Base-by-base conservation (phyloP, 2,329 filamentous ascomycete species). In the Periconia digitata region DNA sequence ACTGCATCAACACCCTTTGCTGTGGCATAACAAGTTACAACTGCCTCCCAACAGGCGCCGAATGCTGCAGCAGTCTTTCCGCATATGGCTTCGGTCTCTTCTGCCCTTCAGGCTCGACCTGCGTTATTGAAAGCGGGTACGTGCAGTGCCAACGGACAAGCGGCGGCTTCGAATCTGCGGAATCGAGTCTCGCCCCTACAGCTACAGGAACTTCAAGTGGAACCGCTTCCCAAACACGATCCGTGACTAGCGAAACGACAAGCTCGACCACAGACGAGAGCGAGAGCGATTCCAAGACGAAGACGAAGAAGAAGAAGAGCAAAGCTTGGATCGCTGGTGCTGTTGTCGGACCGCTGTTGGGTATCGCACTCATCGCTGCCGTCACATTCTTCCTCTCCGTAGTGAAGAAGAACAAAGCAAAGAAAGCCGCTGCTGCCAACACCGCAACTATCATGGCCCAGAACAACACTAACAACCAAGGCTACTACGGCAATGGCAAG, bases 301-400 rank as follows among this genome's bases (percentile, higher is more conserved):
- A 22, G 37, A 40, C 34, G 35, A 37, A 17, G 13, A 43, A 43
- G 24, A 36, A 20, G 8, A 40, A 35, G 37, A 35, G 37, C 24
- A 55, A 55, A 42, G 55, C 45, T 12, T 55, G 50, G 55, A 55
- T 58, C 29, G 53, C 49, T 2, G 55, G 50, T 18, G 55, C 46
- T n/a, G 53, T 55, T 13, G 40, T 46, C 12, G 53, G 50, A n/a
- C 53, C 55, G 5, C 36, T 58, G 21, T 24, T 51, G 24, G 55
- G 53, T 21, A 43, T 58, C 29, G 50, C 53, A 15, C 22, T 58
- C n/a, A 47, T 55, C 34, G 55, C 29, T 8, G 47, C 16, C 15
- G 36, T 55, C 13, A 40, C 47, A 40, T 51, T 58, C 41, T 49
- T 55, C 40, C 43, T 55, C 37, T 24, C 8, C 44, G n/a, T 45